These are phyloP conservation scores for Parathielavia hyrcaniae DNA, from an alignment of 495 filamentous ascomycete species.

Conservation along the genomic window DNA sequence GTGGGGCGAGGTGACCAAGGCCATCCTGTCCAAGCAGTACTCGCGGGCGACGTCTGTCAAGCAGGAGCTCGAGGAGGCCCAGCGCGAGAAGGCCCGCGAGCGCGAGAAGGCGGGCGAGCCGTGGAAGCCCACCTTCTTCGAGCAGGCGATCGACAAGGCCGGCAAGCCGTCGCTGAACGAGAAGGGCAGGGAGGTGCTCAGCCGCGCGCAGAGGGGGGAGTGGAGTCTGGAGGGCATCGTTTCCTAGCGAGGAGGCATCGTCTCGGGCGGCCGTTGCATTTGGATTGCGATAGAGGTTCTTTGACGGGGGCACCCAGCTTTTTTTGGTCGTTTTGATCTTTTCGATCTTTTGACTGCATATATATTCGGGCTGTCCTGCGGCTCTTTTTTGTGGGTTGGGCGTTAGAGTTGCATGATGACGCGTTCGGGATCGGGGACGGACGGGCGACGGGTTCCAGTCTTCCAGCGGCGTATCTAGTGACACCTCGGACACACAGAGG, in stretches of 20 bases:
- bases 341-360: too few species aligned
- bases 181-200: constrained; percentile 65
- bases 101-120: constrained; percentile 57
- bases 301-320: too few species aligned
- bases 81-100: constrained; percentile 76
- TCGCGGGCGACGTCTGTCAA: constrained; percentile 78
- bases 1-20: constrained; percentile 79
- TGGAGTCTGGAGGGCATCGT: constrained; percentile 47
- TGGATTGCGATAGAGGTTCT: not conserved
- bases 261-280: not conserved
- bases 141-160: constrained; percentile 59
- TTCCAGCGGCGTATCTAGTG: too few species aligned
- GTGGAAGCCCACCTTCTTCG: constrained; percentile 91
- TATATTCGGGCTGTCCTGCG: too few species aligned
- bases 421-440: too few species aligned
- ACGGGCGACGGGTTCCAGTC: too few species aligned
- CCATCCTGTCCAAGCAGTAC: constrained; percentile 81
- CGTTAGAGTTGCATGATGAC: too few species aligned
- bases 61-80: constrained; percentile 83
- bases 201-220: constrained; percentile 57
- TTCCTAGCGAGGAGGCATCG: not conserved
- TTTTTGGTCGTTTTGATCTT: too few species aligned
- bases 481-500: too few species aligned
- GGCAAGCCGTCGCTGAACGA: constrained; percentile 76
- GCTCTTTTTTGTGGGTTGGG: too few species aligned